Evolutionary conservation across 768 basidiomycete species (phyloP).

Genomic region (Plicaturopsis crispa): DNA sequence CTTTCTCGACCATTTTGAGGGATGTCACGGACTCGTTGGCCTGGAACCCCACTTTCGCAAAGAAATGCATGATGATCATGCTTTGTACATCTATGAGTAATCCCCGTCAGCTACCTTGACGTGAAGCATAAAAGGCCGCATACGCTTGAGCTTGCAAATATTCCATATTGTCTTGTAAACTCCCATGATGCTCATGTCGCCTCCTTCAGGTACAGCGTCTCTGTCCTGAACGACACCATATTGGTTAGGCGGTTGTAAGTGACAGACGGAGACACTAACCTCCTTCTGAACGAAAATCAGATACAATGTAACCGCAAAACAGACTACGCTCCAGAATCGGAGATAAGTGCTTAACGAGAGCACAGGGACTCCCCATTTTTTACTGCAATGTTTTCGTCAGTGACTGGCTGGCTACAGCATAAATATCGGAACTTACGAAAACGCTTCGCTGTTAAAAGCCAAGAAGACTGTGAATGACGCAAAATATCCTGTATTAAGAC

Average conservation of each 20-base stretch:
- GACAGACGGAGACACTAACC: constrained; percentile 31
- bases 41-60: constrained; percentile 92
- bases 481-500: constrained; percentile 92
- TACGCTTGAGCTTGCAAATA: constrained; percentile 87
- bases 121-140: constrained; percentile 4
- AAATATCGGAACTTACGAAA: constrained; percentile 46
- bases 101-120: constrained; percentile 2
- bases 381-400: constrained; percentile 26
- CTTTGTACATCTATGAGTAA: constrained; percentile 72
- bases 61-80: constrained; percentile 77
- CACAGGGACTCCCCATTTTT: constrained; percentile 71
- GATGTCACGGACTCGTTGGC: constrained; percentile 88
- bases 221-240: constrained; percentile 47
- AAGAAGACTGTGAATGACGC: constrained; percentile 96
- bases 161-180: constrained; percentile 95
- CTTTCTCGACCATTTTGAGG: constrained; percentile 95
- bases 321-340: constrained; percentile 78
- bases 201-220: constrained; percentile 57
- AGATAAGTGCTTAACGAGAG: constrained; percentile 74
- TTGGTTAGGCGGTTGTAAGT: too few species aligned
- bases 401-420: constrained; percentile 1
- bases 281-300: constrained; percentile 84
- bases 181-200: constrained; percentile 83
- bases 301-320: constrained; percentile 83
- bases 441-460: constrained; percentile 91